Evolutionary conservation across 2,329 filamentous ascomycete genomes (phyloP), one percentile per base, ranked within the genome.

Genomic region (Cercospora sojina): DNA sequence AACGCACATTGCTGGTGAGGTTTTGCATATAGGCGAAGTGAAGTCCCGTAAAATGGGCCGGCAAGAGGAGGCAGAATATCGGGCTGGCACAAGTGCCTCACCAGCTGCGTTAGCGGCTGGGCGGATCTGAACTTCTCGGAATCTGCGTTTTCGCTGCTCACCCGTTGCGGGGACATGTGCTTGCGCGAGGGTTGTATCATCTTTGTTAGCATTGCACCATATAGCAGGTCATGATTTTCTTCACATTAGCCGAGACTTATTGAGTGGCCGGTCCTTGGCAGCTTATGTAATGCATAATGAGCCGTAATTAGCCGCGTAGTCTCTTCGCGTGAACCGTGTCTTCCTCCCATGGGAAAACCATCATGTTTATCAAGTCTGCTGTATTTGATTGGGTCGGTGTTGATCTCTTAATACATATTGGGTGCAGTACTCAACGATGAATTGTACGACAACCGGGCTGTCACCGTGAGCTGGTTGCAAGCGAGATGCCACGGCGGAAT

Each of bases 21-120:
- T 53, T 29, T 61, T 61, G 59, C 25, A 25, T 3, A 2, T 35
- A n/a, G 25, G 27, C 27, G 59, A 29, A 27, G 43, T 53, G 59
- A 51, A 12, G 25, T 51, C 59, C 20, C 25, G 43, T 61, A 29
- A 43, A 32, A 43, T 51, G 27, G 59, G 43, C 16, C 25, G 23
- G 35, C 20, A 31, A 60, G 25, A 47, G 29, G 25, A 47, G 59
- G 59, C 27, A 32, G 59, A 53, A 61, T 27, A 53, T 61, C 59
- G 59, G 59, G 8, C 20, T 31, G 25, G 29, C 16, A 20, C 25
- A 31, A 61, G 59, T 49, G 18, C 27, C 25, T 38, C 25, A 23
- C 9, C 18, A 27, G 43, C 20, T 49, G 27, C n/a, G 12, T 53
- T 49, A 61, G 59, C 31, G 59, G 38, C 59, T 61, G 41, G 59